Conservation (phyloP, 805 yeast species). For the Starmerella asiatica region DNA sequence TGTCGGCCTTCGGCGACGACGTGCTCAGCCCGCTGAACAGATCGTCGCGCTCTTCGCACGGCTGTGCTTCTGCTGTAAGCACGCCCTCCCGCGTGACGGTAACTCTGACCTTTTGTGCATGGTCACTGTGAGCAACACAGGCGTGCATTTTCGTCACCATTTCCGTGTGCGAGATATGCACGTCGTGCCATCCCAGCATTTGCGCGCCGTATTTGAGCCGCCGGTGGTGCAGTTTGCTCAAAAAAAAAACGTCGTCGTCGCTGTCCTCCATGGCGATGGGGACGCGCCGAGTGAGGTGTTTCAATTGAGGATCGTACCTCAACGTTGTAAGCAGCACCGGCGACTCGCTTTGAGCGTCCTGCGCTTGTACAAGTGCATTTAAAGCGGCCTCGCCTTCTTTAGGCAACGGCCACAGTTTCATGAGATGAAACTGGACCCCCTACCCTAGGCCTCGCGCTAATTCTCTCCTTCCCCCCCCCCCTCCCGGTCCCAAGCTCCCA, state of each 20-base stretch:
- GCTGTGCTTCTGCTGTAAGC: constrained; percentile 29
- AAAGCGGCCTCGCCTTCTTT: constrained; percentile 12
- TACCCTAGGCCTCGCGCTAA: background rate
- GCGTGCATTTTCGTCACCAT: constrained; percentile 32
- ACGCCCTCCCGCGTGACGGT: constrained; percentile 30
- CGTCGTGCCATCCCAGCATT: constrained; percentile 38
- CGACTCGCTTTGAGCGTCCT: constrained; percentile 18
- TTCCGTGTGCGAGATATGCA: constrained; percentile 32
- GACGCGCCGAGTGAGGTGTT: constrained; percentile 21
- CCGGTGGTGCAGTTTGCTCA: constrained; percentile 49
- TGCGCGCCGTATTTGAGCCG: constrained; percentile 42
- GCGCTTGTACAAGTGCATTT: background rate
- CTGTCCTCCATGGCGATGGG: constrained; percentile 22
- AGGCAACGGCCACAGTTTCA: constrained; percentile 18
- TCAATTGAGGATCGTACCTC: constrained; percentile 55
- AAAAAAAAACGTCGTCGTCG: constrained; percentile 36
- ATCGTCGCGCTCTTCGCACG: constrained; percentile 23
- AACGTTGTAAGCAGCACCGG: constrained; percentile 58
- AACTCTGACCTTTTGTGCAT: constrained; percentile 38
- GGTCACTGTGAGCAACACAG: constrained; percentile 14
- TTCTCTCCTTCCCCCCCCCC: no score
- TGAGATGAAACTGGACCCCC: background rate
- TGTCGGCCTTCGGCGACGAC: constrained; percentile 14
- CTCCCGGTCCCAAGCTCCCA: no score
- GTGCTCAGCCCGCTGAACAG: constrained; percentile 23